Percentiles rank a stretch among this genome's conserved stretches.
These are phyloP conservation scores for Panicum hallii DNA, from an alignment of 202 grass and related monocot genomes.

Conservation along the genomic window DNA sequence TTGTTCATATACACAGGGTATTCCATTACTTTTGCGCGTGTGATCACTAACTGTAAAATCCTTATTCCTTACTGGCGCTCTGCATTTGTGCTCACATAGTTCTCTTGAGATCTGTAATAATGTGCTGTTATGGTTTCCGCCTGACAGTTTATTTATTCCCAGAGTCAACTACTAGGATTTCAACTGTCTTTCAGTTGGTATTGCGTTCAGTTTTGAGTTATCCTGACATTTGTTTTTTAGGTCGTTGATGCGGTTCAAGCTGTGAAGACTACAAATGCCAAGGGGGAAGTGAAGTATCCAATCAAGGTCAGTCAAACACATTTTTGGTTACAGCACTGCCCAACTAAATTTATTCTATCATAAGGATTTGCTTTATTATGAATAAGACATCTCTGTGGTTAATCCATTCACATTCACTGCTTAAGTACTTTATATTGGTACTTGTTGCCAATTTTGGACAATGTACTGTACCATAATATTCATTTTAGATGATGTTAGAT, in stretches of 20 bases:
- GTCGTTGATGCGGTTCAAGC: constrained; percentile 92
- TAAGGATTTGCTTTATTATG: background rate
- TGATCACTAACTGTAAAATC: background rate
- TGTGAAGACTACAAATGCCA: constrained; percentile 84
- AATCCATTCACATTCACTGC: background rate
- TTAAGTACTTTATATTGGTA: background rate
- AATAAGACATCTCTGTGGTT: background rate
- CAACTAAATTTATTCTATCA: background rate
- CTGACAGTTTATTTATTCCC: background rate
- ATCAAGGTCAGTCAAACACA: constrained; percentile 67
- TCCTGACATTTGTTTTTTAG: constrained; percentile 49
- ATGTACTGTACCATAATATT: background rate
- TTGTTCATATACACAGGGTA: background rate
- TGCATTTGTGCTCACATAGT: background rate
- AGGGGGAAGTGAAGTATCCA: constrained; percentile 87
- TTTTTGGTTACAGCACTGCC: background rate
- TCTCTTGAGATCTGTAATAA: background rate
- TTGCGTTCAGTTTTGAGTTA: background rate
- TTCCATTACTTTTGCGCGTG: background rate
- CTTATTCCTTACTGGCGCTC: background rate
- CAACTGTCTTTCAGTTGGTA: background rate
- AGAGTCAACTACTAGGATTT: constrained; percentile 13
- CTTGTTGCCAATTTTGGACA: background rate
- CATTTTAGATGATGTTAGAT: background rate
- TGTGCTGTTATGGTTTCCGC: background rate